These are phyloP conservation scores for Sarocladium strictum DNA, from an alignment of 2,329 filamentous ascomycete genomes.

Conservation along the genomic window DNA sequence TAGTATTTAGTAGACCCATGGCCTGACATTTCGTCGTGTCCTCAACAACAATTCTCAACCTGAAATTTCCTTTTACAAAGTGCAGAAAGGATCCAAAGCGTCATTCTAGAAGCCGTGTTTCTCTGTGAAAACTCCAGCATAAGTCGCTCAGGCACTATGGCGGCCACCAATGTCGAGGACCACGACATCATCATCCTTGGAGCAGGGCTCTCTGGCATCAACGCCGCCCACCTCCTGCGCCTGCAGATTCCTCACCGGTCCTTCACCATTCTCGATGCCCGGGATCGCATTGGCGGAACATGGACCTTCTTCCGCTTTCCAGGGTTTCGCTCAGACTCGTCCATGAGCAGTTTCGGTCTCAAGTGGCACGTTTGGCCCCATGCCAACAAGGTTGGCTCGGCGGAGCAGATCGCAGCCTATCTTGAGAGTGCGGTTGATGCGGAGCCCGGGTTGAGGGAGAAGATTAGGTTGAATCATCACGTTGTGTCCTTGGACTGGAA, in stretches of 20 bases:
- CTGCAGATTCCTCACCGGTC: conserved; percentile 44
- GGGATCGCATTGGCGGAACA: conserved; percentile 60
- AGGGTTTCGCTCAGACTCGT: conserved; percentile 58
- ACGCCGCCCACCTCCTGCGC: conserved; percentile 60
- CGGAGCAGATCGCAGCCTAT: conserved; percentile 42
- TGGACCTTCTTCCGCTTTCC: conserved; percentile 72
- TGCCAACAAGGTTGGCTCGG: conserved; percentile 42
- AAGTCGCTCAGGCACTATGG: background rate
- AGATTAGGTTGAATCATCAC: conserved; percentile 43
- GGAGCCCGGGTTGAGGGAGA: conserved; percentile 41
- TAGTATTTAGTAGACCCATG: too few species aligned
- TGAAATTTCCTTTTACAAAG: too few species aligned
- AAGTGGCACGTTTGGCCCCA: conserved; percentile 63
- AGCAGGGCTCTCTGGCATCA: conserved; percentile 66
- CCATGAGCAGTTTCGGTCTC: conserved; percentile 55
- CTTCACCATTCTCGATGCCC: conserved; percentile 60
- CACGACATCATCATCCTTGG: conserved; percentile 58
- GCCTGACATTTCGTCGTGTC: too few species aligned
- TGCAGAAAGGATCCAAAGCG: too few species aligned
- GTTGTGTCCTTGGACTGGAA: conserved; percentile 44
- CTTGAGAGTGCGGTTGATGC: conserved; percentile 39
- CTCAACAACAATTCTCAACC: too few species aligned
- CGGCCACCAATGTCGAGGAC: conserved; percentile 9
- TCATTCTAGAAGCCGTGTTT: background rate
- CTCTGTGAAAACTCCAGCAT: background rate